These are phyloP conservation scores for Aspergillus sp. DNA, from an alignment of 2,329 filamentous ascomycete species.

Conservation along the genomic window DNA sequence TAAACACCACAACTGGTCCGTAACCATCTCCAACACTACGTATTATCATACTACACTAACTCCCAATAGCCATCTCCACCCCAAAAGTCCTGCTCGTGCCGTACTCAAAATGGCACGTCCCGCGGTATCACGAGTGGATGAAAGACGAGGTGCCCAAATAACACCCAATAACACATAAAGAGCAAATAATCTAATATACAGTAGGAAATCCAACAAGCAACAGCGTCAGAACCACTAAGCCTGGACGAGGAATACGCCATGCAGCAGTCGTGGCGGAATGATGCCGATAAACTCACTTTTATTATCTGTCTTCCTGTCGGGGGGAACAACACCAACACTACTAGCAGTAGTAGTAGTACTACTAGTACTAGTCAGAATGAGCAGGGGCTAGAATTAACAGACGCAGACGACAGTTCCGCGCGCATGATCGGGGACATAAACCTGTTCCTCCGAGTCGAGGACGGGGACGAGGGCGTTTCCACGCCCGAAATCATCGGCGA, in stretches of 20 bases:
- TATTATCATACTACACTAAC: not conserved
- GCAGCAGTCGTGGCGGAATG: constrained; percentile 81
- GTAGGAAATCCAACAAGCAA: constrained; percentile 74
- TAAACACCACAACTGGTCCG: constrained; percentile 37
- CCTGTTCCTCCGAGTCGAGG: constrained; percentile 69
- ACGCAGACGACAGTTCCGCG: constrained; percentile 54
- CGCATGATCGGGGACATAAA: constrained; percentile 75
- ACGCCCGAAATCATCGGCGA: constrained; percentile 60
- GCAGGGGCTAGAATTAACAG: constrained; percentile 11
- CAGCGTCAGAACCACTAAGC: constrained; percentile 80
- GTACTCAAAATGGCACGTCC: constrained; percentile 79
- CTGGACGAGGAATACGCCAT: constrained; percentile 84
- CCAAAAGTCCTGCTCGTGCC: constrained; percentile 73
- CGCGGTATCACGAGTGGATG: constrained; percentile 89
- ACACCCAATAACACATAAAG: not conserved
- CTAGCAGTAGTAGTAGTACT: not conserved
- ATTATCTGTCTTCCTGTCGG: constrained; percentile 67
- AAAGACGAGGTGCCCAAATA: constrained; percentile 60
- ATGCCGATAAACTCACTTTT: constrained; percentile 87
- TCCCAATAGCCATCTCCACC: constrained; percentile 63
- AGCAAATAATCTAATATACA: not conserved
- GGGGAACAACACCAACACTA: not conserved
- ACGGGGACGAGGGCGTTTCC: constrained; percentile 48
- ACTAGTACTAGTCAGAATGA: too few species aligned
- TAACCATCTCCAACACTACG: not conserved